Percentiles rank a stretch among this genome's conserved stretches.
Evolutionary conservation across 371 early-diverging fungal species (phyloP).

Genomic region (Syncephalastrum racemosum): DNA sequence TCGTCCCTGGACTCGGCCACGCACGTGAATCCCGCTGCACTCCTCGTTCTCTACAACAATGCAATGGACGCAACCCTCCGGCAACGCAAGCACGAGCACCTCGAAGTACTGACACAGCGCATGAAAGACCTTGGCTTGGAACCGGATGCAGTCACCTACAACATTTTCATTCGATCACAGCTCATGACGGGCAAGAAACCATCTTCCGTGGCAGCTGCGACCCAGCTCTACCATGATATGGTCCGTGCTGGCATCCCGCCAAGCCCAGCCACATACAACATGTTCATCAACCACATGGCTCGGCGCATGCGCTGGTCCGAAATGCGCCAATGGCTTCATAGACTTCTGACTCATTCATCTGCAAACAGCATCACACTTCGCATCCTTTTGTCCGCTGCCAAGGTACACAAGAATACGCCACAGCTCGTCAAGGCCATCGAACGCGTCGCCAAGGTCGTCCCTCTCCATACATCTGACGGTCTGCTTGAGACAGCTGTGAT

Average conservation of each 20-base stretch:
- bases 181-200: constrained; percentile 5
- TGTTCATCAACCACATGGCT: constrained; percentile 28
- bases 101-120: too few species aligned
- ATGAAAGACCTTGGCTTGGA: constrained; percentile 23
- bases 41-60: too few species aligned
- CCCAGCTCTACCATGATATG: constrained; percentile 19
- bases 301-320: constrained; percentile 23
- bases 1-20: too few species aligned
- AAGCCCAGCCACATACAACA: constrained; percentile 37
- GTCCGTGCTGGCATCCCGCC: constrained; percentile 19
- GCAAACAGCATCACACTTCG: constrained; percentile 28
- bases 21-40: too few species aligned
- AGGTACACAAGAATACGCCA: constrained; percentile 9
- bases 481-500: constrained; percentile 5
- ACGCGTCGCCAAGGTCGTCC: constrained; percentile 2
- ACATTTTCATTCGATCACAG: constrained; percentile 26
- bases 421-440: constrained; percentile 24
- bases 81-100: too few species aligned
- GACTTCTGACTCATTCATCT: neutral
- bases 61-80: too few species aligned
- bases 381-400: constrained; percentile 23
- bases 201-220: constrained; percentile 4
- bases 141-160: constrained; percentile 31
- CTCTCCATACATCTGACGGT: neutral
- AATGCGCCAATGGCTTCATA: constrained; percentile 27